Percentiles rank a stretch among this genome's conserved stretches.
Evolutionary conservation across 1,284 basidiomycete species (phyloP).

Genomic region (Boletus sp.): DNA sequence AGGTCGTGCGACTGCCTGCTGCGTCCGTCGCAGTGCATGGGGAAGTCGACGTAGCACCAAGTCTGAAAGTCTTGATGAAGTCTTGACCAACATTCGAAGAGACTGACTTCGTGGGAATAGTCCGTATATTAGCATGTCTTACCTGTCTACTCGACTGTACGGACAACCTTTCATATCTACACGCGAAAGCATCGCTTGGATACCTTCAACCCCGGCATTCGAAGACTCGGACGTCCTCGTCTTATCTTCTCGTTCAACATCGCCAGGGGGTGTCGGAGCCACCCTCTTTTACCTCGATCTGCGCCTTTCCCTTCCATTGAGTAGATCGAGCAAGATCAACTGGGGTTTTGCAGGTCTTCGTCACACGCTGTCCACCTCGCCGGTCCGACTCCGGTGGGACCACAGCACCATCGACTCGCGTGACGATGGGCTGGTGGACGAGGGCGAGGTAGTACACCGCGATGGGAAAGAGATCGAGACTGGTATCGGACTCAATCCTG

Average conservation of each 20-base stretch:
- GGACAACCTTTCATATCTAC: slow-evolving; percentile 23
- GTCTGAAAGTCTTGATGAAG: neutral
- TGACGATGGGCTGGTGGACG: slow-evolving; percentile 14
- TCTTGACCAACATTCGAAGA: slow-evolving; percentile 1
- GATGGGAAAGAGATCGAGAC: slow-evolving; percentile 27
- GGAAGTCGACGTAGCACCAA: slow-evolving; percentile 1
- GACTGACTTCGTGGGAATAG: neutral
- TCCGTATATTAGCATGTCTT: too few relatives aligned
- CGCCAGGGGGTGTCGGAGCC: slow-evolving; percentile 10
- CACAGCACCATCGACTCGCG: slow-evolving; percentile 25
- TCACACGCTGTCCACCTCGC: slow-evolving; percentile 19
- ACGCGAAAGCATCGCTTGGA: slow-evolving; percentile 27
- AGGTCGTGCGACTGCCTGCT: slow-evolving; percentile 19
- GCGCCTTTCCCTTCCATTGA: slow-evolving; percentile 27
- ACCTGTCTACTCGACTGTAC: slow-evolving; percentile 10
- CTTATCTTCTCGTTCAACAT: slow-evolving; percentile 27
- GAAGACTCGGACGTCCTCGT: slow-evolving; percentile 31
- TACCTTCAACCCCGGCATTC: slow-evolving; percentile 14
- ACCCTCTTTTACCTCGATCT: slow-evolving; percentile 26
- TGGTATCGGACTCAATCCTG: slow-evolving; percentile 24
- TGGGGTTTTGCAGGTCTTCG: slow-evolving; percentile 30
- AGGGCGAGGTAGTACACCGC: slow-evolving; percentile 20
- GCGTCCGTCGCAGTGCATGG: slow-evolving; percentile 16
- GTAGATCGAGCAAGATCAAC: slow-evolving; percentile 14
- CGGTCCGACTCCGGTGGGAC: slow-evolving; percentile 16